A percentile compares a stretch with the other conserved stretches of the same genome.
phyloP scores from a whole-genome alignment of 208 protist genomes.

The Wallacemonas sp. region DNA sequence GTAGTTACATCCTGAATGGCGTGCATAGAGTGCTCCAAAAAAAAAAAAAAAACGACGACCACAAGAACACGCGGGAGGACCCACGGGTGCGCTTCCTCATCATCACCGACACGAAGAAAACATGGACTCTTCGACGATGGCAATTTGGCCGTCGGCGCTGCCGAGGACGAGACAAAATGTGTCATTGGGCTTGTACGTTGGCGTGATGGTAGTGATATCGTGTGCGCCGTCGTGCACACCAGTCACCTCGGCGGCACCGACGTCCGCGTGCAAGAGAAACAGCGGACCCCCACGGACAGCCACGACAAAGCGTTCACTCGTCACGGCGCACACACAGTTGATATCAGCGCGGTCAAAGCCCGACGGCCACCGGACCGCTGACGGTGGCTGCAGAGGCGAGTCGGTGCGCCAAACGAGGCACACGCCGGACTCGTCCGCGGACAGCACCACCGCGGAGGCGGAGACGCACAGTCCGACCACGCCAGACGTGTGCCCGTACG shows the following conservation, averaged over 20 bases:
- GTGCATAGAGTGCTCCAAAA: too few species aligned
- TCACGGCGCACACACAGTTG: slow-evolving; percentile 1
- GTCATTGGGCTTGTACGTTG: neutral
- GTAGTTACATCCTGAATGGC: too few species aligned
- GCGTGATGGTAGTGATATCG: neutral
- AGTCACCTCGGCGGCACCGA: neutral
- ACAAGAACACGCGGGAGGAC: too few species aligned
- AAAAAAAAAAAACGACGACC: too few species aligned
- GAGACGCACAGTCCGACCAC: slow-evolving; percentile 28
- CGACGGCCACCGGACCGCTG: neutral
- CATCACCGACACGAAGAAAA: slow-evolving; percentile 3
- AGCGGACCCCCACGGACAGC: neutral
- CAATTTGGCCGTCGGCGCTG: slow-evolving; percentile 24
- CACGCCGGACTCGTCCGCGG: slow-evolving; percentile 42
- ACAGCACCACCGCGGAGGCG: slow-evolving; percentile 35
- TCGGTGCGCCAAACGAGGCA: neutral
- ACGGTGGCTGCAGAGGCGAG: neutral
- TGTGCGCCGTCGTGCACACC: neutral
- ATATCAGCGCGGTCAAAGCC: neutral
- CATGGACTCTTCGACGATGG: slow-evolving; percentile 27
- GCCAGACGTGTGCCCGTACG: slow-evolving; percentile 22
- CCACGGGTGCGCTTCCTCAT: neutral
- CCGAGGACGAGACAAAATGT: slow-evolving; percentile 22
- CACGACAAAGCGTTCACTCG: neutral
- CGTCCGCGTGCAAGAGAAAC: neutral